These are phyloP conservation scores for Guadua angustifolia DNA, from an alignment of 176 grass and related monocot genomes.

Conservation along the genomic window DNA sequence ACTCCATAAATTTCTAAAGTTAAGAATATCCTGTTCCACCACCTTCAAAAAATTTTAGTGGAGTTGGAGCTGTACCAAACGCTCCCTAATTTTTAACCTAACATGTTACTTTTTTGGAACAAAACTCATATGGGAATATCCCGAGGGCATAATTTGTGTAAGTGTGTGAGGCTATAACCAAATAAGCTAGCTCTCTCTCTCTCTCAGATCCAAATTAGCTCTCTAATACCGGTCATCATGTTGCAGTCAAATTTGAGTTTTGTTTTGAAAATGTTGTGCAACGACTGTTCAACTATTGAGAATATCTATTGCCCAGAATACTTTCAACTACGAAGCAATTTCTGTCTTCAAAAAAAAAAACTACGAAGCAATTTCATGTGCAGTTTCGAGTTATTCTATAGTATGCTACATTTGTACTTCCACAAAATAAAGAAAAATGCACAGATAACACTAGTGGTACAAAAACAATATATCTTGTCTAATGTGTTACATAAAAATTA, in stretches of 20 bases:
- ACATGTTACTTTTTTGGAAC: neutral
- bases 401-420: neutral
- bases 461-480: neutral
- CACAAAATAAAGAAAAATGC: neutral
- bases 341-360: too few species aligned
- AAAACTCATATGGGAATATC: conserved; percentile 1
- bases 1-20: too few species aligned
- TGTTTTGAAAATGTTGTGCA: neutral
- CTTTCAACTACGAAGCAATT: neutral
- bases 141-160: neutral
- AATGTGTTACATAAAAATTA: conserved; percentile 4
- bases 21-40: too few species aligned
- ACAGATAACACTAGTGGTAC: neutral
- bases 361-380: neutral
- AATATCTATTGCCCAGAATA: neutral
- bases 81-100: conserved; percentile 33
- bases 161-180: neutral
- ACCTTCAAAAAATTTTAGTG: too few species aligned
- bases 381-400: neutral
- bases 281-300: neutral
- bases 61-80: too few species aligned
- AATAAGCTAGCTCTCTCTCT: neutral
- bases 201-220: too few species aligned
- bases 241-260: neutral
- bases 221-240: neutral